Conservation (phyloP, 1,139 yeast genomes). For the Candida labiduridarum region DNA sequence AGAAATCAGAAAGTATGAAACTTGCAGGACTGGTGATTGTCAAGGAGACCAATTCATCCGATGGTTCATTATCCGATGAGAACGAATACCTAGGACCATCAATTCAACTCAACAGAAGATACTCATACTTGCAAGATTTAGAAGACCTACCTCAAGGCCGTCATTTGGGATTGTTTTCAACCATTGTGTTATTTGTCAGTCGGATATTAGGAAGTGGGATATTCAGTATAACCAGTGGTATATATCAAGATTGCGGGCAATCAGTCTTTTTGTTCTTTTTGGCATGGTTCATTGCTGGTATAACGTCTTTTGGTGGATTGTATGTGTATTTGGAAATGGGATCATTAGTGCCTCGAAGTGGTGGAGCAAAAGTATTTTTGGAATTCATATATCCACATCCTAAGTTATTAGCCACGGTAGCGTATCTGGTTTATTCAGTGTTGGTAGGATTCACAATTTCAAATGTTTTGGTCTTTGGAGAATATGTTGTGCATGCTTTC, state of each 20-base stretch:
- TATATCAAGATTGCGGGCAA: constrained; percentile 68
- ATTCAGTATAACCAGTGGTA: constrained; percentile 69
- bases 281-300: constrained; percentile 64
- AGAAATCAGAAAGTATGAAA: constrained; percentile 15
- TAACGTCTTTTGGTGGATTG: constrained; percentile 65
- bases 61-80: neutral
- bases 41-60: neutral
- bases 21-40: constrained; percentile 7
- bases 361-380: constrained; percentile 72
- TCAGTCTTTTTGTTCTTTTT: constrained; percentile 59
- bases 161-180: constrained; percentile 69
- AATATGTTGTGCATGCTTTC: constrained; percentile 56
- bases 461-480: constrained; percentile 71
- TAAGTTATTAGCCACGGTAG: constrained; percentile 57
- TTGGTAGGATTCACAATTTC: constrained; percentile 67
- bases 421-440: constrained; percentile 58
- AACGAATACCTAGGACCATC: constrained; percentile 9
- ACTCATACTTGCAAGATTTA: constrained; percentile 27
- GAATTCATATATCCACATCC: constrained; percentile 68
- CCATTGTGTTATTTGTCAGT: constrained; percentile 62
- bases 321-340: constrained; percentile 71
- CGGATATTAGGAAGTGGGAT: constrained; percentile 80
- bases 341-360: constrained; percentile 68
- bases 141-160: constrained; percentile 75
- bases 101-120: constrained; percentile 10